Conservation (phyloP, 257 asterid species). For the Fraxinus pennsylvanica region DNA sequence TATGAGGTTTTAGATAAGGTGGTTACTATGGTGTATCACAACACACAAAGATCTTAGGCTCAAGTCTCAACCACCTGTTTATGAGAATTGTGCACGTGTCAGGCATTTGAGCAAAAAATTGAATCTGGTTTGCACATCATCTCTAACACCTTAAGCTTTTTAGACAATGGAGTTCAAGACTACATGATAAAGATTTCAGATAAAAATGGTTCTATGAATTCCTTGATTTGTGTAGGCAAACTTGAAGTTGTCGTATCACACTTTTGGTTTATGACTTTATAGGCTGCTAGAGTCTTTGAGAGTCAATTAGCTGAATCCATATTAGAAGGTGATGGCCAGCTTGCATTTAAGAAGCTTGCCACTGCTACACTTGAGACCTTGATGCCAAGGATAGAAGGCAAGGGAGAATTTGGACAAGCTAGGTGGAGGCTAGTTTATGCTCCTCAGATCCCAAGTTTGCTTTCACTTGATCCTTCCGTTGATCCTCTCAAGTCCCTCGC, state of each 20-base stretch:
- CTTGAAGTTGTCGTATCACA: not conserved
- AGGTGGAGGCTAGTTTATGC: conserved; percentile 99
- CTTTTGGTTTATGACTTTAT: conserved; percentile 25
- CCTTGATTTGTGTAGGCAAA: not conserved
- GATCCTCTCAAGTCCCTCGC: conserved; percentile 97
- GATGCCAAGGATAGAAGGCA: conserved; percentile 99
- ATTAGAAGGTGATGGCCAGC: conserved; percentile 96
- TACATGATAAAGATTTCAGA: not conserved
- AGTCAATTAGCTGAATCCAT: conserved; percentile 97
- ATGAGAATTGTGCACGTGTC: not conserved
- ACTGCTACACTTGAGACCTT: conserved; percentile 90
- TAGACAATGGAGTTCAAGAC: not conserved
- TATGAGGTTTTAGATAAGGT: not conserved
- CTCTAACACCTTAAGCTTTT: not conserved
- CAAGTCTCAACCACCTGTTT: not conserved
- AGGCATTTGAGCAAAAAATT: not conserved
- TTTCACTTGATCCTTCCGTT: conserved; percentile 87
- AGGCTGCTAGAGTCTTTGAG: conserved; percentile 99
- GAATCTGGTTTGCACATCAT: not conserved
- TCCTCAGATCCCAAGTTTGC: conserved; percentile 94
- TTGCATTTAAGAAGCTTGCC: conserved; percentile 98
- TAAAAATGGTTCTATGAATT: not conserved
- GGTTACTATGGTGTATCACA: not conserved
- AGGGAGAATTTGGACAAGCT: conserved; percentile 98
- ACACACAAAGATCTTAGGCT: not conserved